A percentile compares a stretch with the other conserved stretches of the same genome.
Conservation (phyloP, 805 yeast species). For the Geotrichum ghanense region DNA sequence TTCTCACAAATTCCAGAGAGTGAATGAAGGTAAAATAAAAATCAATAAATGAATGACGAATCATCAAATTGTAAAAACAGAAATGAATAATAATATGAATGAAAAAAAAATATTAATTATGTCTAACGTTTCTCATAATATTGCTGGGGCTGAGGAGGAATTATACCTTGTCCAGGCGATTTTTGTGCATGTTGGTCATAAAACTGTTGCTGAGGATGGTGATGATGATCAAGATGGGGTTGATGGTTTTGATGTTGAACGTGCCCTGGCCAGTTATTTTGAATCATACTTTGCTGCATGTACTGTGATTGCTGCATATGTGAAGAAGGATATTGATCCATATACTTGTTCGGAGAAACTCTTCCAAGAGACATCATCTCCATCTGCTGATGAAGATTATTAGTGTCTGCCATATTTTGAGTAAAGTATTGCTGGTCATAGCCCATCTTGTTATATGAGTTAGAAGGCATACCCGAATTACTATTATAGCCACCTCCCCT, state of each 20-base stretch:
- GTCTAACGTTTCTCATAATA: slow-evolving; percentile 1
- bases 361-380: slow-evolving; percentile 1
- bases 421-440: background rate
- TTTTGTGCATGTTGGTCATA: slow-evolving; percentile 2
- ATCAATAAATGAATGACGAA: too few relatives aligned
- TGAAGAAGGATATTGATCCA: background rate
- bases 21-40: too few relatives aligned
- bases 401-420: background rate
- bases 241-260: background rate
- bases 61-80: too few relatives aligned
- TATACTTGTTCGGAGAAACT: background rate
- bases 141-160: background rate
- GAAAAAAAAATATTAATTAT: background rate
- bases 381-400: background rate
- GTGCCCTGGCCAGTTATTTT: background rate
- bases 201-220: background rate
- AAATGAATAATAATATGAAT: too few relatives aligned
- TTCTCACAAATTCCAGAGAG: too few relatives aligned
- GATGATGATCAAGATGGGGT: too few relatives aligned
- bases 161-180: slow-evolving; percentile 1
- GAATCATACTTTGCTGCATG: background rate
- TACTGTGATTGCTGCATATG: background rate
- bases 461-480: too few relatives aligned
- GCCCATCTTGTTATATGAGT: background rate
- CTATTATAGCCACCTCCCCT: background rate